Base-by-base conservation (phyloP, 106 monocot genomes). In the Dendrobium chrysotoxum region DNA sequence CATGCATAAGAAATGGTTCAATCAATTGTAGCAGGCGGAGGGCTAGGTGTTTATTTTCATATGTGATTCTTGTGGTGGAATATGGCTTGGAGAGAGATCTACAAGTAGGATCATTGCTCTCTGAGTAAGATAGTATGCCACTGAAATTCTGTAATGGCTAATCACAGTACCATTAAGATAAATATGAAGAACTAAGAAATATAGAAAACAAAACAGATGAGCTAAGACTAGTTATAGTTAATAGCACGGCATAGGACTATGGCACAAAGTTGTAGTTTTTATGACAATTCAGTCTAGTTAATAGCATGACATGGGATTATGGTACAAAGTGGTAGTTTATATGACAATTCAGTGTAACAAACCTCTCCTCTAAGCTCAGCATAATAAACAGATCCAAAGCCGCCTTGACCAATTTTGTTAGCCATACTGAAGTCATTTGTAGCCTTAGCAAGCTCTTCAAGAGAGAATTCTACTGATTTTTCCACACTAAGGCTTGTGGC, bases 311-410 rank as follows among this genome's bases (percentile, higher is more conserved):
- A 68, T 12, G 9, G 15, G 68, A 68, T 10, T 35, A 68, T 11
- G 30, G 31, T 16, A 65, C 64, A 70, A 68, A 68, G 12, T 31
- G 6, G 61, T 61, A 61, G 61, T 61, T n/a, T 57, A n/a, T 61
- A 61, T 23, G 61, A 8, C 4, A 71, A 71, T 74, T 25, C 10
- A 76, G 26, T 76, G 7, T 47, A 46, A 21, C 76, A 76, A 21
- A 96, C 96, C 96, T 96, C 96, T 84, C 96, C 96, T 85, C 93
- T 88, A 72, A 96, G 88, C 76, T 93, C 90, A 35, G 96, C 96
- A 93, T 92, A 93, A 79, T 86, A 96, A 64, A 96, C 96, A 80
- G 82, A 82, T 57, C 93, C 96, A 87, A 88, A 96, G 40, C 96
- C 96, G 80, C 93, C 96, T 86, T 86, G 65, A 21, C 96, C 96